Evolutionary conservation across 371 early-diverging fungal genomes (phyloP), one percentile per base, ranked within the genome.

Genomic region (Mucor piriformis): DNA sequence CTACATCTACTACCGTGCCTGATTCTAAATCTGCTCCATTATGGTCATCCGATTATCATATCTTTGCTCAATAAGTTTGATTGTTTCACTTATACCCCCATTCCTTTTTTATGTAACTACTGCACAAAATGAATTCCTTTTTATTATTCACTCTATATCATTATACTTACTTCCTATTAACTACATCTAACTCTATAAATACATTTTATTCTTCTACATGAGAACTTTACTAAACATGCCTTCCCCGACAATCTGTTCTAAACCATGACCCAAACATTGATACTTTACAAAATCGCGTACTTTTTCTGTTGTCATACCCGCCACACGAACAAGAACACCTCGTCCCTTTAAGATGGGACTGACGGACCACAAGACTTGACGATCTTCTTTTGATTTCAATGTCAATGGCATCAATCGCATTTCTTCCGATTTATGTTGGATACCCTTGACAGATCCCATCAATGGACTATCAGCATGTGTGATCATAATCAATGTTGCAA

Each of bases 271-370:
- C 8, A 79, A 51, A 54, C 76, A 75, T 23, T 73, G 65, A 16
- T 62, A 34, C 18, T 80, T 80, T 42, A 80, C 66, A 70, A 80
- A 80, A 53, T 75, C 69, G 6, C 74, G 60, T 2, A 80, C 81
- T 60, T 66, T 40, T 18, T 80, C 81, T 6, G 81, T 77, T 0
- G 71, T 69, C 69, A 67, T 66, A 21, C 81, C 81, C 32, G 81
- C 73, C 1, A 80, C 57, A 23, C 81, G 75, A 13, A 80, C 69
- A 34, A 80, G 44, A 25, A 68, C 54, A 10, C 76, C 77, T 38
- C 63, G 52, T 27, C 69, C 68, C 12, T 70, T 59, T 10, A 74
- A 38, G 6, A 75, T 56, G 6, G 69, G 63, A 34, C 72, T 76
- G 6, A 61, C 60, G 2, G 79, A 70, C 79, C 79, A 79, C 25